phyloP scores from a whole-genome alignment of 495 filamentous ascomycete genomes.

The Aspergillus sparsus region DNA sequence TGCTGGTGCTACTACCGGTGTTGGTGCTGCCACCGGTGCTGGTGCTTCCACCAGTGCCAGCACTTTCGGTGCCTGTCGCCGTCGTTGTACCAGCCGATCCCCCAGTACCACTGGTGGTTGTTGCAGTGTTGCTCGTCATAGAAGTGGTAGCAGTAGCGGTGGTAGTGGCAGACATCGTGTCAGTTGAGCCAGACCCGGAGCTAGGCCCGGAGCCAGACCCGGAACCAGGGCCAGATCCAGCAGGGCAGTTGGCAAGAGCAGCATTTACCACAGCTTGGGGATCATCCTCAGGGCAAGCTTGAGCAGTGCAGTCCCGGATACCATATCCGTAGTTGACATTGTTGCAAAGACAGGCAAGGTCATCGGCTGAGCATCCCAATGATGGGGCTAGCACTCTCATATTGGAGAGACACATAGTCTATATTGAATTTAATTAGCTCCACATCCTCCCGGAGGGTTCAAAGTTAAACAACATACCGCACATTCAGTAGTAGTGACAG shows the following conservation, averaged over 20 bases:
- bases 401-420: conserved; percentile 73
- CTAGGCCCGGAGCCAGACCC: conserved; percentile 23
- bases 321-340: conserved; percentile 69
- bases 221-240: conserved; percentile 10
- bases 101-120: conserved; percentile 19
- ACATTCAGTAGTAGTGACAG: conserved; percentile 38
- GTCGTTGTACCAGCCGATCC: conserved; percentile 9
- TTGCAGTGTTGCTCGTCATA: conserved; percentile 27
- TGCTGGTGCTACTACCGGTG: conserved; percentile 16
- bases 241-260: conserved; percentile 42
- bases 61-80: conserved; percentile 14
- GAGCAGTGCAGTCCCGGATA: conserved; percentile 73
- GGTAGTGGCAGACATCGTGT: conserved; percentile 29
- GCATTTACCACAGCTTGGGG: conserved; percentile 36
- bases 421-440: conserved; percentile 13
- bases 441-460: too few species aligned
- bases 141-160: conserved; percentile 32
- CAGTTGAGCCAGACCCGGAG: conserved; percentile 28
- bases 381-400: conserved; percentile 63
- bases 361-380: conserved; percentile 59
- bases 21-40: conserved; percentile 18
- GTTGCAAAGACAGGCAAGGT: conserved; percentile 71
- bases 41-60: conserved; percentile 6
- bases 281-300: conserved; percentile 60
- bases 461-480: conserved; percentile 32